Evolutionary conservation across 179 eudicot genomes (phyloP).

Genomic region (Drosera spatulata): DNA sequence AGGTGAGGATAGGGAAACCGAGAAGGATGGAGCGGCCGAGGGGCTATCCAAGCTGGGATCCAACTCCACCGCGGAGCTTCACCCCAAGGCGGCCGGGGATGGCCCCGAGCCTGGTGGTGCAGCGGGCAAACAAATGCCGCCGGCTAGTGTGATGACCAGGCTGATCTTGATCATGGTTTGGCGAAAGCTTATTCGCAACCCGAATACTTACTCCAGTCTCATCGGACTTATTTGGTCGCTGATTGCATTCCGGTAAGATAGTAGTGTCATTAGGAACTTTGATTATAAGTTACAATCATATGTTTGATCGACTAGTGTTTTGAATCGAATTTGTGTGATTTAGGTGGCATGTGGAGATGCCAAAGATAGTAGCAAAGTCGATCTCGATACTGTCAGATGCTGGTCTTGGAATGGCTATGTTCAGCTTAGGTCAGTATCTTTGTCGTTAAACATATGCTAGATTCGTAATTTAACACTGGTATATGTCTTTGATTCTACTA

Average conservation of each 20-base stretch:
- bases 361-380: slow-evolving; percentile 5
- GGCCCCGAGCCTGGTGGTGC: slow-evolving; percentile 1
- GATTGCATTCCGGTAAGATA: slow-evolving; percentile 39
- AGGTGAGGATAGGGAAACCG: slow-evolving; percentile 27
- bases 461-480: too few species aligned
- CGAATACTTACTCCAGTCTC: slow-evolving; percentile 54
- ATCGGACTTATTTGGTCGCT: slow-evolving; percentile 52
- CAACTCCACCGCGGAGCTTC: slow-evolving; percentile 44
- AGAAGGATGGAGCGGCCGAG: slow-evolving; percentile 22
- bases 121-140: slow-evolving; percentile 26
- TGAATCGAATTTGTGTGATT: neutral
- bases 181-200: slow-evolving; percentile 54
- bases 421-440: slow-evolving; percentile 9
- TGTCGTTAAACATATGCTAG: neutral
- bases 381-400: slow-evolving; percentile 14
- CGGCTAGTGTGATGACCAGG: slow-evolving; percentile 36
- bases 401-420: slow-evolving; percentile 18
- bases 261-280: neutral
- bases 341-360: slow-evolving; percentile 16
- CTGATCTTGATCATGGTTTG: slow-evolving; percentile 48
- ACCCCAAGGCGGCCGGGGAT: slow-evolving; percentile 16
- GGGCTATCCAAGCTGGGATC: slow-evolving; percentile 43
- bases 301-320: neutral
- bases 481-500: too few species aligned
- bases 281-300: neutral